Evolutionary conservation across 345 rosid species (phyloP).

Genomic region (Orychophragmus violaceus): DNA sequence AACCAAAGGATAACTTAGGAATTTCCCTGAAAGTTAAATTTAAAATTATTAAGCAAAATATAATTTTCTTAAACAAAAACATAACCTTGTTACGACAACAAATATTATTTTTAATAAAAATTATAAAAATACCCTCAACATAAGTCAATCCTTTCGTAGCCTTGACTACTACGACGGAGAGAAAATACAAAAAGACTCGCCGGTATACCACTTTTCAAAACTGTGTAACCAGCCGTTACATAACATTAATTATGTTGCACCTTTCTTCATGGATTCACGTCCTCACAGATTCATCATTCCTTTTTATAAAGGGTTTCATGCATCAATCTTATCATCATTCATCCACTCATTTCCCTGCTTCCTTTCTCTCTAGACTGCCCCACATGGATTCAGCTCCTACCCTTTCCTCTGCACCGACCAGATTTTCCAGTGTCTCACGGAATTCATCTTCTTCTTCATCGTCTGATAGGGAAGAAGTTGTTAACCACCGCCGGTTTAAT

Average conservation of each 20-base stretch:
- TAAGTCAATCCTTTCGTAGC: not conserved
- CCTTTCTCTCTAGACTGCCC: constrained; percentile 17
- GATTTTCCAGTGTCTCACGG: not conserved
- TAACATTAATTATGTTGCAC: not conserved
- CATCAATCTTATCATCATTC: not conserved
- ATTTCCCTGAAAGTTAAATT: not conserved
- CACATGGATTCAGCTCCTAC: constrained; percentile 32
- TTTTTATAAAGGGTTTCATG: constrained; percentile 1
- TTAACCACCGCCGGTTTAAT: no score
- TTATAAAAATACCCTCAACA: not conserved
- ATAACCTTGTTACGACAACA: not conserved
- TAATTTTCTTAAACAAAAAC: not conserved
- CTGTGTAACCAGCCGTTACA: not conserved
- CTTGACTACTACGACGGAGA: not conserved
- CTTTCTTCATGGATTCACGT: not conserved
- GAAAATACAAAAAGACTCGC: not conserved
- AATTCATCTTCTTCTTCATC: no score
- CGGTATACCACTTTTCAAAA: not conserved
- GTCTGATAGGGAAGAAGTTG: no score
- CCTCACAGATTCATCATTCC: not conserved
- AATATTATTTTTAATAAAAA: not conserved
- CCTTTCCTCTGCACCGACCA: not conserved
- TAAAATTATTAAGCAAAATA: not conserved
- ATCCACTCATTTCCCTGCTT: not conserved
- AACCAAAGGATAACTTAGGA: not conserved